These are phyloP conservation scores for Saussurea involucrata DNA, from an alignment of 129 eudicot species.

Conservation along the genomic window DNA sequence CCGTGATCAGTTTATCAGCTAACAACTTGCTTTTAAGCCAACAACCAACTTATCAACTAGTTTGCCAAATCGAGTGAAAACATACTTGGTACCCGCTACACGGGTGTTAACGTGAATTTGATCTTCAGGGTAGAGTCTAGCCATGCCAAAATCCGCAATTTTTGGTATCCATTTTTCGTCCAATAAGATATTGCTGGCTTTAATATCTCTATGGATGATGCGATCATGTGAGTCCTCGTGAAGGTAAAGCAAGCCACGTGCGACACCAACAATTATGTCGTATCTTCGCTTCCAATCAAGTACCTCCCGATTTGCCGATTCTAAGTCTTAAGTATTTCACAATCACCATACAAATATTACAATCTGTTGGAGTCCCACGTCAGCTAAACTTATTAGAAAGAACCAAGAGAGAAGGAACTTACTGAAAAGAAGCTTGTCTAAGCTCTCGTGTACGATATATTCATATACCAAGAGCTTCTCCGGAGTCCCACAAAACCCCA, in stretches of 20 bases:
- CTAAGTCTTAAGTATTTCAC: slow-evolving; percentile 29
- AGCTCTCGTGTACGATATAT: slow-evolving; percentile 68
- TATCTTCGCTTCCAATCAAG: slow-evolving; percentile 68
- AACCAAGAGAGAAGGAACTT: slow-evolving; percentile 23
- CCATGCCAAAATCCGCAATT: slow-evolving; percentile 91
- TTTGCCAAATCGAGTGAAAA: slow-evolving; percentile 1
- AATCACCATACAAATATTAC: slow-evolving; percentile 6
- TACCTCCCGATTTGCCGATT: slow-evolving; percentile 21
- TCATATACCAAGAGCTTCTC: slow-evolving; percentile 81
- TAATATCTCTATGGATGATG: slow-evolving; percentile 79
- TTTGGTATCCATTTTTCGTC: slow-evolving; percentile 83
- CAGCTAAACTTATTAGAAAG: background rate
- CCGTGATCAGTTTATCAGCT: background rate
- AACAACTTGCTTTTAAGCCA: no score
- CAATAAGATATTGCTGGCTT: slow-evolving; percentile 73
- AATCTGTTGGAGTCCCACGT: background rate
- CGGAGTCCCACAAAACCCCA: slow-evolving; percentile 56
- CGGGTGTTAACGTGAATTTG: slow-evolving; percentile 70
- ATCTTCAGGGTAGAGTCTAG: slow-evolving; percentile 65
- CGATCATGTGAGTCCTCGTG: slow-evolving; percentile 63
- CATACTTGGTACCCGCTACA: slow-evolving; percentile 91
- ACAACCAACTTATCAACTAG: background rate
- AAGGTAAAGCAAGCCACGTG: slow-evolving; percentile 73
- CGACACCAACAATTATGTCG: slow-evolving; percentile 56
- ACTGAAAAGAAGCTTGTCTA: slow-evolving; percentile 78